A percentile compares a stretch with the other conserved stretches of the same genome.
Conservation (phyloP, 2,329 filamentous ascomycete species). For the Hortaea werneckii region DNA sequence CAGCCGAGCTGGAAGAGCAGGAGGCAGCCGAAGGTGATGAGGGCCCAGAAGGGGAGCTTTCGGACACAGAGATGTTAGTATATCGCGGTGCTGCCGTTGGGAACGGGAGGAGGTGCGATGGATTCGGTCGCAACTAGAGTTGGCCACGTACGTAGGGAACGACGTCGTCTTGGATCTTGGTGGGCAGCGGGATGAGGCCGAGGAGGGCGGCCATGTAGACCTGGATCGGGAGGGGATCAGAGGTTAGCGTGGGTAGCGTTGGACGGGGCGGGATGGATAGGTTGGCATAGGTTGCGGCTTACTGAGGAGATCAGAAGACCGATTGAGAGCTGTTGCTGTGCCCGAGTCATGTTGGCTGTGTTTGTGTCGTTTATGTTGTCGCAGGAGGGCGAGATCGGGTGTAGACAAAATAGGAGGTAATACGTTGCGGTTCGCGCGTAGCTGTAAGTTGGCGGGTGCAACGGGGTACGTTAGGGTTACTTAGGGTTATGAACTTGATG, state of each 20-base stretch:
- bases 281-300: not conserved
- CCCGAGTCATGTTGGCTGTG: not conserved
- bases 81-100: not conserved
- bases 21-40: conserved; percentile 85
- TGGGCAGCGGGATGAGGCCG: conserved; percentile 69
- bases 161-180: conserved; percentile 69
- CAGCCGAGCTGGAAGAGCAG: conserved; percentile 85
- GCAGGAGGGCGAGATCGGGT: no score
- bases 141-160: conserved; percentile 79
- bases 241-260: no score
- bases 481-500: no score
- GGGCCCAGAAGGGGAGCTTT: conserved; percentile 87
- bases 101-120: no score
- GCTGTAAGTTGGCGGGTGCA: no score
- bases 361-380: not conserved
- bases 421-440: no score
- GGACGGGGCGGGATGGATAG: no score
- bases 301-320: not conserved
- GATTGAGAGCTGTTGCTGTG: not conserved
- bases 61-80: not conserved
- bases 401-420: no score
- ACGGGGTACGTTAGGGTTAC: no score
- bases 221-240: no score
- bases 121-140: no score
- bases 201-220: conserved; percentile 82